Base-by-base conservation (phyloP, 2,329 filamentous ascomycete species). In the Claviceps sp. region DNA sequence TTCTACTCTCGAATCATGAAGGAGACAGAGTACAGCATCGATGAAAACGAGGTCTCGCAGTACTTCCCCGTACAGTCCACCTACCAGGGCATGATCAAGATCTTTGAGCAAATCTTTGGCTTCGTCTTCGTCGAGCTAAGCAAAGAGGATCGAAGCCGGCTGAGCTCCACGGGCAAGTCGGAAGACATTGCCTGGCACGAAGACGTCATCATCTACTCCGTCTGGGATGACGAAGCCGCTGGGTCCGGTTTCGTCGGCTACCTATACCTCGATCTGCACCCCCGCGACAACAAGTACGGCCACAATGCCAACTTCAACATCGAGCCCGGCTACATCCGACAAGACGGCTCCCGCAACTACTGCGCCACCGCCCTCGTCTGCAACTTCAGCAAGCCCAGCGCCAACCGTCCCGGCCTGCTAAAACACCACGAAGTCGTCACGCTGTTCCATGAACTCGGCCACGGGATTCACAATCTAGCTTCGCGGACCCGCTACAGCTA, bases 251-350 rank as follows among this genome's bases (percentile, higher is more conserved):
- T 93, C 61, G 82, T 87, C 6, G 87, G 87, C 42, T 93, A 91
- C 64, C 75, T 93, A 26, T 91, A 91, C 66, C 77, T 93, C 14
- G 87, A 93, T 66, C 75, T 91, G 20, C 85, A 88, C 66, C 86
- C 86, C 1, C 78, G 87, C 40, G 81, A 82, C 59, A 86, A 88
- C 66, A 93, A 93, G 67, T 91, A 91, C 64, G 83, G 85, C 16
- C 87, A 91, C 62, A 86, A 87, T 5, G 87, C 87, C 61, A 91
- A 91, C 72, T 91, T 93, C 72, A 86, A 83, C 66, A 67, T 93
- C 2, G 82, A 88, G 67, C 85, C 86, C 1, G 85, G 85, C 24
- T 88, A 78, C 67, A 69, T 81, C 52, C 72, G 76, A 53, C 72
- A 78, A 50, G 79, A 88, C 55, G 86, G 85, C 55, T 82, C 79